Evolutionary conservation across 2,329 filamentous ascomycete species (phyloP), one percentile per base, ranked within the genome.

Genomic region (Penicillium sp.): DNA sequence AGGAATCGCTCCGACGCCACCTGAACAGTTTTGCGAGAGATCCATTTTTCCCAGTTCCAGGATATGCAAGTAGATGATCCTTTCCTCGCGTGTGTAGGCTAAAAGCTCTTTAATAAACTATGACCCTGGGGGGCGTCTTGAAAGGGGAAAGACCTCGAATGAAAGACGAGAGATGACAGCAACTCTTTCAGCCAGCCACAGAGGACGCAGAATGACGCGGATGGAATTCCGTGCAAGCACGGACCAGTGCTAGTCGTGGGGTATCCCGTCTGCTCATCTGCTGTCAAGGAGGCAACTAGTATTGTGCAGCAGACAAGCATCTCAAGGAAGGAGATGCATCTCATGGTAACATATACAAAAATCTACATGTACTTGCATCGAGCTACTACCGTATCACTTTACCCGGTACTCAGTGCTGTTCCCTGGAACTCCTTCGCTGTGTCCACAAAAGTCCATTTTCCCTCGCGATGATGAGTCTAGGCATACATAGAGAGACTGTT

Each of bases 61-160:
- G 66, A 67, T 63, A 68, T 68, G 66, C 66, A 66, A 33, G 64
- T 49, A 31, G 66, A n/a, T 60, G 65, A 68, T 68, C 64, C 18
- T 55, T 58, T 44, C 40, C 50, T 55, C 22, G 22, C 36, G 31
- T n/a, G 40, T 59, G 52, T 35, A 4, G 44, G 41, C 7, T 24
- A 22, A 46, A 50, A 55, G 43, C 13, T 44, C 55, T 58, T 54
- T 37, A 27, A 39, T 43, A 24, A 11, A 33, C 13, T 31, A 19
- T 24, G 44, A 19, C 24, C 22, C 40, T 50, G 33, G 13, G 13
- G 13, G 49, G n/a, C 35, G 10, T n/a, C n/a, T 22, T 6, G 41
- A 43, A 18, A 3, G 22, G 37, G 22, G 7, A 43, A 22, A n/a
- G 35, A 19, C 36, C 13, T 36, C 33, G 16, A 18, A 14, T n/a